These are phyloP conservation scores for Phylloboletellus chloephorus DNA, from an alignment of 1,284 basidiomycete species.

Conservation along the genomic window DNA sequence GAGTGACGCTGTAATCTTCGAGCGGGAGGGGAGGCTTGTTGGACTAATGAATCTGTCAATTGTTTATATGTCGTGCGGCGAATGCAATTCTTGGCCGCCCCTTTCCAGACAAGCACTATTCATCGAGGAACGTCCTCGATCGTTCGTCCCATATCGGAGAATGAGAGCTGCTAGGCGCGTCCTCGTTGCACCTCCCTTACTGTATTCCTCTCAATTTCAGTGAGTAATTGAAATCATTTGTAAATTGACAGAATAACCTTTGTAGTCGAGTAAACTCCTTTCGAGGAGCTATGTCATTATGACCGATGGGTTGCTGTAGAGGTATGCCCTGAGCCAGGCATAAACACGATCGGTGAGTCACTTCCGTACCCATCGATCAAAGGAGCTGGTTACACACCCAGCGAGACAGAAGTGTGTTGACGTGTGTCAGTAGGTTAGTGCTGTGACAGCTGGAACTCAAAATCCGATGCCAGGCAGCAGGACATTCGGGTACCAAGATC, in stretches of 20 bases:
- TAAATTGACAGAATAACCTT: background rate
- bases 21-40: background rate
- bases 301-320: constrained; percentile 18
- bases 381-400: constrained; percentile 4
- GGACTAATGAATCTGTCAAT: too few relatives aligned
- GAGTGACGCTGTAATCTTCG: background rate
- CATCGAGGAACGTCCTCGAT: background rate
- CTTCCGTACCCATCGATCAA: background rate
- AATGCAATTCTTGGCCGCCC: constrained; percentile 1
- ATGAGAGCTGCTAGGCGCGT: too few relatives aligned
- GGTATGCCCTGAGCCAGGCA: constrained; percentile 14
- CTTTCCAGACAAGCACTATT: background rate
- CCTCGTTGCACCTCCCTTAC: background rate
- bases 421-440: constrained; percentile 12
- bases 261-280: background rate
- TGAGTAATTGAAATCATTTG: background rate
- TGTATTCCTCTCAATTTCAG: background rate
- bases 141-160: background rate
- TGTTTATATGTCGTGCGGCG: background rate
- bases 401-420: constrained; percentile 19
- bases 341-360: constrained; percentile 2
- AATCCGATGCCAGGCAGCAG: constrained; percentile 7
- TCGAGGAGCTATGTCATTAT: constrained; percentile 8
- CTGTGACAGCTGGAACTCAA: constrained; percentile 16
- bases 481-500: constrained; percentile 13